These are phyloP conservation scores for Vickermania ingenoplastis DNA, from an alignment of 208 protist species.

Conservation along the genomic window DNA sequence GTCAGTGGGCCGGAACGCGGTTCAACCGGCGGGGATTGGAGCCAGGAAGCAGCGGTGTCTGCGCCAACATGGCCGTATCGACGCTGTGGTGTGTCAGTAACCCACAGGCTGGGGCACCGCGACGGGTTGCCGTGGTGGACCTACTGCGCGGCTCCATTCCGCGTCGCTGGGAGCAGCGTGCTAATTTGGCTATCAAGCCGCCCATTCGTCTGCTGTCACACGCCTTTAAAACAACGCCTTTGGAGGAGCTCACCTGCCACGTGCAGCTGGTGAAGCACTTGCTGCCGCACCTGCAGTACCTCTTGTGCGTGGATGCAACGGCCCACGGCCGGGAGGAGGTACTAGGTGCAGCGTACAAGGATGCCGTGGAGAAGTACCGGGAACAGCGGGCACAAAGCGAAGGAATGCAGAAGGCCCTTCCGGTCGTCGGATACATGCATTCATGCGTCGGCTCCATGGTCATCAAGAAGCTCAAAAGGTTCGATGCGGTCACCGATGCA, in stretches of 20 bases:
- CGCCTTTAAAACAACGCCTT: neutral
- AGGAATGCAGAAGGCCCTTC: neutral
- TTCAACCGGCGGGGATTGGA: constrained; percentile 82
- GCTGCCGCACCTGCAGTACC: constrained; percentile 14
- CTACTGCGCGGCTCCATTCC: constrained; percentile 72
- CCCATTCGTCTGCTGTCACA: constrained; percentile 37
- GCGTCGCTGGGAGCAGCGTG: constrained; percentile 64
- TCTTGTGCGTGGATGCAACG: constrained; percentile 56
- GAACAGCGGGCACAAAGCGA: neutral
- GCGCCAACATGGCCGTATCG: constrained; percentile 65
- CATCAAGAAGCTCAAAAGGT: neutral
- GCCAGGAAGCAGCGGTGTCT: constrained; percentile 40
- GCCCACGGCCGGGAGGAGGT: constrained; percentile 30
- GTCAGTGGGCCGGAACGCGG: constrained; percentile 67
- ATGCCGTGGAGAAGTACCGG: constrained; percentile 16
- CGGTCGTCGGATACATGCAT: neutral
- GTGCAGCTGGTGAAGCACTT: constrained; percentile 6
- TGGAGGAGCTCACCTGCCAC: constrained; percentile 6
- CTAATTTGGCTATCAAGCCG: constrained; percentile 63
- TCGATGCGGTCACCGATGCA: neutral
- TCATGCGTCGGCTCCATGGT: neutral
- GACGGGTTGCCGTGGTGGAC: constrained; percentile 35
- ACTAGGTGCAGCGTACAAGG: constrained; percentile 46
- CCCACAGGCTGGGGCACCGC: constrained; percentile 1
- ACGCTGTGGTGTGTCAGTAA: constrained; percentile 31